These are phyloP conservation scores for Mycena leptocephala DNA, from an alignment of 768 basidiomycete genomes.

Conservation along the genomic window DNA sequence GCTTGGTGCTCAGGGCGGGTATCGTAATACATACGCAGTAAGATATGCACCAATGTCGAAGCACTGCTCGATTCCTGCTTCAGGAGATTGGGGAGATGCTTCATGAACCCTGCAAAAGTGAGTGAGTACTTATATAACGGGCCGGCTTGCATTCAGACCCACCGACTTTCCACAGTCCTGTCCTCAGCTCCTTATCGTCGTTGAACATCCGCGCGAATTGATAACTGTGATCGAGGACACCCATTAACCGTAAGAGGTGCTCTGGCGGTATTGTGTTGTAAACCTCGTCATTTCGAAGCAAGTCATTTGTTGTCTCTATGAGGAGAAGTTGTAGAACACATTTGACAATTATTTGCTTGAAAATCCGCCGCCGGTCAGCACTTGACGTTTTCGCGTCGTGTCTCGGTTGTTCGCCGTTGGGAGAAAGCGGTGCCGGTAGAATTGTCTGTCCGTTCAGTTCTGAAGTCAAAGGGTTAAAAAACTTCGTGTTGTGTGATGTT, in stretches of 20 bases:
- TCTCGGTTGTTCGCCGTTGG: constrained; percentile 71
- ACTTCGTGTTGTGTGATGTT: not conserved
- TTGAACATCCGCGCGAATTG: constrained; percentile 98
- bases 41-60: constrained; percentile 92
- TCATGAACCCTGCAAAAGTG: constrained; percentile 90
- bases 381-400: constrained; percentile 69
- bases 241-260: constrained; percentile 94
- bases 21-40: constrained; percentile 96
- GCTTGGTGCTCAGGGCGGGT: constrained; percentile 90
- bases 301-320: constrained; percentile 97
- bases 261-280: constrained; percentile 96
- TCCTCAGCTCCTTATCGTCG: constrained; percentile 97
- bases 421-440: constrained; percentile 91
- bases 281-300: constrained; percentile 92
- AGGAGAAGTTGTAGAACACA: constrained; percentile 96
- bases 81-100: constrained; percentile 96
- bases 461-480: constrained; percentile 40
- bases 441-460: constrained; percentile 80
- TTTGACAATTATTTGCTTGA: constrained; percentile 99
- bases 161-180: constrained; percentile 99
- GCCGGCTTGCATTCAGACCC: constrained; percentile 51
- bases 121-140: not conserved
- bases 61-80: constrained; percentile 99
- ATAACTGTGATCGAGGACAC: constrained; percentile 96
- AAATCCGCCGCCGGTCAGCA: constrained; percentile 85